These are phyloP conservation scores for Murraya paniculata DNA, from an alignment of 345 rosid species.

Conservation along the genomic window DNA sequence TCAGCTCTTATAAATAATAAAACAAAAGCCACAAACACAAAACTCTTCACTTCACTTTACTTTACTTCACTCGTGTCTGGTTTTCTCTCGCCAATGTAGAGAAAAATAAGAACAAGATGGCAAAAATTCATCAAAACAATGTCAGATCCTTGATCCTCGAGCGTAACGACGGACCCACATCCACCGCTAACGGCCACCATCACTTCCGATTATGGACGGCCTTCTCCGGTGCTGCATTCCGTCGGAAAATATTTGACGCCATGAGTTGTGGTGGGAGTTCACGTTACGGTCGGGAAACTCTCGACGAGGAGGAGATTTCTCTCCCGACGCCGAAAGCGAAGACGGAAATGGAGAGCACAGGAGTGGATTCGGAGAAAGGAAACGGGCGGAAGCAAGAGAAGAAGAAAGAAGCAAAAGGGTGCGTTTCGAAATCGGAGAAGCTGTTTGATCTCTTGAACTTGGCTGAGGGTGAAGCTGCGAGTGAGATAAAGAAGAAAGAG, in stretches of 20 bases:
- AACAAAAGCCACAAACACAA: not conserved
- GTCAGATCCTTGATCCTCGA: conserved; percentile 69
- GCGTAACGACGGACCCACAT: conserved; percentile 30
- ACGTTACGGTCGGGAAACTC: conserved; percentile 44
- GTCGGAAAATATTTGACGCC: conserved; percentile 62
- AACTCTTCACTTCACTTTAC: not conserved
- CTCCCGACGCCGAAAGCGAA: conserved; percentile 29
- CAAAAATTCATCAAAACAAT: conserved; percentile 67
- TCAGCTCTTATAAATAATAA: not conserved
- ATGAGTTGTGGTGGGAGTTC: conserved; percentile 81
- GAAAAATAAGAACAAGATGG: conserved; percentile 35
- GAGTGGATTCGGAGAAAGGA: not conserved
- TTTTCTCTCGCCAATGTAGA: not conserved
- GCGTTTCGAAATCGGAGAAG: conserved; percentile 63
- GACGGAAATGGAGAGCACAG: conserved; percentile 16
- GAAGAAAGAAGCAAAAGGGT: not conserved
- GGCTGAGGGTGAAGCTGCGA: conserved; percentile 66
- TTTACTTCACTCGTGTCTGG: not conserved
- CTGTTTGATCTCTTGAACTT: conserved; percentile 72
- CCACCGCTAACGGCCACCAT: conserved; percentile 32
- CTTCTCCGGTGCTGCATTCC: conserved; percentile 64
- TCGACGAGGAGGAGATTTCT: conserved; percentile 34
- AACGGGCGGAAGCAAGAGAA: not conserved
- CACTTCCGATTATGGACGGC: conserved; percentile 61
- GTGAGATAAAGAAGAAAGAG: conserved; percentile 52